Evolutionary conservation across 2,329 filamentous ascomycete genomes (phyloP), one percentile per base, ranked within the genome.

Genomic region (Ustilaginoidea virens): DNA sequence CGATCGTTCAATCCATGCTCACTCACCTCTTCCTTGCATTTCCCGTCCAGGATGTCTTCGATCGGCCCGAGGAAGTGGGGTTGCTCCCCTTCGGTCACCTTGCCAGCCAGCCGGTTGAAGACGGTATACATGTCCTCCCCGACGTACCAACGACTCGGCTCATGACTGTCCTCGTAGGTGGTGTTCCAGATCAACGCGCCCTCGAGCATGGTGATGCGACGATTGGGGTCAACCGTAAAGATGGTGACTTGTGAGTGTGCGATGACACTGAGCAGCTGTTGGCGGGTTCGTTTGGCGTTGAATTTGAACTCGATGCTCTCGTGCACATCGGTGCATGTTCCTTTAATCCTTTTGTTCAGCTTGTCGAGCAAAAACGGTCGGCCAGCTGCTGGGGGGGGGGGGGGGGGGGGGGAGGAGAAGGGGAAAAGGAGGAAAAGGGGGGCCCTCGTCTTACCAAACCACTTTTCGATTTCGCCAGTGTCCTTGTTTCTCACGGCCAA

Each of bases 291-390:
- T 35, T 70, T 72, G 11, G 75, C 75, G 27, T 65, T 64, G 35
- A 77, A 61, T 34, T 77, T 73, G 10, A 75, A 67, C 42, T 79
- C 63, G 3, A 85, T 74, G 24, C 73, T 63, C 36, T 85, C 78
- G 43, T 86, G 74, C 12, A 85, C 78, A 37, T 87, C 80, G 9
- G 80, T 85, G 42, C 75, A 83, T 1, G 78, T 83, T 11, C 62
- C 57, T 60, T 13, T 12, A 18, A 7, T n/a, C 12, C n/a, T n/a
- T n/a, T n/a, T n/a, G n/a, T n/a, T n/a, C n/a, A n/a, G n/a, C n/a
- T n/a, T n/a, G n/a, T n/a, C n/a, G n/a, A n/a, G n/a, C n/a, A n/a
- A n/a, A n/a, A n/a, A n/a, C n/a, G n/a, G n/a, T n/a, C n/a, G n/a
- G n/a, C n/a, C n/a, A n/a, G n/a, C n/a, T n/a, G n/a, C n/a, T n/a